phyloP scores from a whole-genome alignment of 2,329 filamentous ascomycete species.

The Pestalotiopsis sp. region DNA sequence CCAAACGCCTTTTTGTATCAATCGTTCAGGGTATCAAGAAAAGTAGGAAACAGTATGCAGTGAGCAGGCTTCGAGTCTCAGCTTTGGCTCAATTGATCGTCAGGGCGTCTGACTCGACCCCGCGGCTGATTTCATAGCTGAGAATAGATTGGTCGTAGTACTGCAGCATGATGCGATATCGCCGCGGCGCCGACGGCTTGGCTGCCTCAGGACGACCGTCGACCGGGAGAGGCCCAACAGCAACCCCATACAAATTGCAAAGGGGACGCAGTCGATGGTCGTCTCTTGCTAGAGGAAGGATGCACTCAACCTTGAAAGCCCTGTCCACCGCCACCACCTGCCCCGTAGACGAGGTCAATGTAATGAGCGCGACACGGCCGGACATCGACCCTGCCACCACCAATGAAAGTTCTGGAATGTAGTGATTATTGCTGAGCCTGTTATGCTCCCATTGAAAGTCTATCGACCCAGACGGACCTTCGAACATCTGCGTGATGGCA shows the following conservation, averaged over 20 bases:
- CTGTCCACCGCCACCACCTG: slow-evolving; percentile 32
- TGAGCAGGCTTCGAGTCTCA: neutral
- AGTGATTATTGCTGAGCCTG: slow-evolving; percentile 61
- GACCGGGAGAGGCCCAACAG: slow-evolving; percentile 63
- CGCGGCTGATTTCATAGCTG: slow-evolving; percentile 64
- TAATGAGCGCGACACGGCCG: slow-evolving; percentile 64
- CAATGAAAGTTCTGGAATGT: slow-evolving; percentile 70
- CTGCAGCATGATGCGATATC: slow-evolving; percentile 62
- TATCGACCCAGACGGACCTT: slow-evolving; percentile 31
- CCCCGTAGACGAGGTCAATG: slow-evolving; percentile 50
- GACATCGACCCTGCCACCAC: slow-evolving; percentile 67
- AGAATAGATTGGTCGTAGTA: slow-evolving; percentile 70
- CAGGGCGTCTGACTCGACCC: slow-evolving; percentile 31
- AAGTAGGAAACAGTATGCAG: neutral
- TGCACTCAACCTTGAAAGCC: slow-evolving; percentile 54
- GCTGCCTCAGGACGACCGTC: slow-evolving; percentile 27
- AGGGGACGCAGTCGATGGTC: slow-evolving; percentile 46
- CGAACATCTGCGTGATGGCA: slow-evolving; percentile 23
- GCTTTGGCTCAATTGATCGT: slow-evolving; percentile 17
- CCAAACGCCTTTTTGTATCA: neutral
- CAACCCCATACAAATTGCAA: slow-evolving; percentile 65
- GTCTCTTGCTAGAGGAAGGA: slow-evolving; percentile 46
- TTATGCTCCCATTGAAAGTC: slow-evolving; percentile 32
- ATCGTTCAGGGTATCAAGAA: neutral
- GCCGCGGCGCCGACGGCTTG: slow-evolving; percentile 30